These are phyloP conservation scores for Cordyceps farinosa DNA, from an alignment of 2,329 filamentous ascomycete genomes.

Conservation along the genomic window DNA sequence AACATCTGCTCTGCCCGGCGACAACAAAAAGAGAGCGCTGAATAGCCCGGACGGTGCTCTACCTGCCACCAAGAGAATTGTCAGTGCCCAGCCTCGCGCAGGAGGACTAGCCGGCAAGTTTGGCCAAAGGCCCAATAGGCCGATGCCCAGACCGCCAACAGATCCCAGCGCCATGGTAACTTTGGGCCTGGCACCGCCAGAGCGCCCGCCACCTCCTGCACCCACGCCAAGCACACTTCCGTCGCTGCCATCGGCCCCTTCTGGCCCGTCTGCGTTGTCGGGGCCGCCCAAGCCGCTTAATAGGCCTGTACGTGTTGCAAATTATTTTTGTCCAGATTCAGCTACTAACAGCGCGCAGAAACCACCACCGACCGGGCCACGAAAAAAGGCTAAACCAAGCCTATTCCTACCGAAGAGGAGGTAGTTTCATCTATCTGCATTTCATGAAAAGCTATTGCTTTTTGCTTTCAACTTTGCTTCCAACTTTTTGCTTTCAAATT, in stretches of 20 bases:
- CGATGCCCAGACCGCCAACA: conserved; percentile 31
- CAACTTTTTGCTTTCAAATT: not conserved
- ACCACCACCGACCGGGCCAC: conserved; percentile 26
- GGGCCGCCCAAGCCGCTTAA: conserved; percentile 18
- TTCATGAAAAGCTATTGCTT: not conserved
- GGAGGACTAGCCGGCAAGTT: conserved; percentile 37
- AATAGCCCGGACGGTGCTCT: conserved; percentile 35
- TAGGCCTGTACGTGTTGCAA: conserved; percentile 19
- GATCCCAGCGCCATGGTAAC: conserved; percentile 53
- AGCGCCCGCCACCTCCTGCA: conserved; percentile 34
- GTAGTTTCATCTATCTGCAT: conserved; percentile 11
- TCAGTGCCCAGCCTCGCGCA: conserved; percentile 28
- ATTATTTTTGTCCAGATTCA: not conserved
- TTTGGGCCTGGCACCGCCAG: conserved; percentile 45
- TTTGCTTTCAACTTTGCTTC: not conserved
- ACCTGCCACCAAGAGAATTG: conserved; percentile 40
- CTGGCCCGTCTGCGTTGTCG: conserved; percentile 22
- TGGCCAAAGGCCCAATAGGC: conserved; percentile 27
- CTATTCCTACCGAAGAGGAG: conserved; percentile 43
- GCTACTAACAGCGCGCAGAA: conserved; percentile 21
- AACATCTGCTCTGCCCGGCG: conserved; percentile 27
- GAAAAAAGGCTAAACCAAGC: conserved; percentile 41
- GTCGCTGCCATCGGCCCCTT: conserved; percentile 22
- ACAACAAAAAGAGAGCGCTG: conserved; percentile 42
- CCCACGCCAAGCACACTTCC: conserved; percentile 15